Base-by-base conservation (phyloP, 345 rosid genomes). In the Chamaenerion angustifolium region DNA sequence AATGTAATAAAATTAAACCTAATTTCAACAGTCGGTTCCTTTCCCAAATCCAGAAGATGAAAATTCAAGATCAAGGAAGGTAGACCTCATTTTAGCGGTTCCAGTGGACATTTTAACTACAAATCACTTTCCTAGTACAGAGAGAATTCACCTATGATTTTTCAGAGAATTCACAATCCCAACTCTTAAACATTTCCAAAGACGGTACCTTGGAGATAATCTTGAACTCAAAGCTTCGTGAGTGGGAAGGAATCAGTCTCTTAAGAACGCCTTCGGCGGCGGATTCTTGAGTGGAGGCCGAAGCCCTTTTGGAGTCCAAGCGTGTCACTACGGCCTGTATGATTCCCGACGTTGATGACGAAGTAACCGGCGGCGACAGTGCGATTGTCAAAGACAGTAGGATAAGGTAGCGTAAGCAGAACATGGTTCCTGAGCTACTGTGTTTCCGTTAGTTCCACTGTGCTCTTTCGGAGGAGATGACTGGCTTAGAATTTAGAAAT, bases 241-340 rank as follows among this genome's bases (percentile, higher is more conserved):
- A 3, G 64, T 86, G 85, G 48, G 80, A 50, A 15, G 92, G 89
- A 57, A 90, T 76, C 71, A 90, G 68, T 73, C 98, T 73, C 44
- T 62, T 59, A 54, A 90, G 61, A 4, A 90, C 69, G 66, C 72
- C 84, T 57, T 61, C 60, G 11, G 85, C 87, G n/a, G 98, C 92
- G 40, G 82, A 73, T 64, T 68, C 76, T 67, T 90, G 98, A 52
- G 68, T 68, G 12, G 80, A 68, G 1, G 88, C 43, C 55, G 85
- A 48, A 14, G 59, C 60, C 44, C 65, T 65, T 35, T 81, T 61
- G 43, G 95, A 79, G 61, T 90, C 87, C 67, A 86, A 61, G 56
- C 85, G 79, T 43, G 54, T 41, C 46, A 83, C 71, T 40, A 81
- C 47, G 58, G 49, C 17, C 1, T 73, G 57, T 4, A 86, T 68